Evolutionary conservation across 768 basidiomycete genomes (phyloP), one percentile per base, ranked within the genome.

Genomic region (Epithele typhae): DNA sequence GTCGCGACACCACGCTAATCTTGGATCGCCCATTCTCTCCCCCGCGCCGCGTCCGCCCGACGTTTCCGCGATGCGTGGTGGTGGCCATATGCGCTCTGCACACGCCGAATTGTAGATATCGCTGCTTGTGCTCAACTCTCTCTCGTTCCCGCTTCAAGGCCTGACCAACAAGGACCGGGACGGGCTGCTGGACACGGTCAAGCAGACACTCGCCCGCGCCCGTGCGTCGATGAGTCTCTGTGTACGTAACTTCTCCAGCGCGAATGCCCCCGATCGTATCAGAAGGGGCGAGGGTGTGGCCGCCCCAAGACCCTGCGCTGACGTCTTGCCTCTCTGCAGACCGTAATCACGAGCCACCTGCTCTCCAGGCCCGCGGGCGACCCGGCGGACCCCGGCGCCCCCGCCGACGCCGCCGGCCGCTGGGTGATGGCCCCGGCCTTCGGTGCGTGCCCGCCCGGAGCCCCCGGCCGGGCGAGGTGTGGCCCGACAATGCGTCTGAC

Each of bases 371-470:
- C 51, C 27, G 27, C 14, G 7, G 14, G 14, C 14, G 14, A 7
- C 8, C 14, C 27, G 27, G 7, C 27, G 8, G 27, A 14, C 27
- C 46, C 40, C 42, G 34, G 43, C 34, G 87, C 82, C 56, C 81
- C 86, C 51, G 76, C 46, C 79, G 35, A 72, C 75, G 14, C 12
- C 8, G 18, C 6, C 35, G 27, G 27, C 35, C 76, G 67, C 50
- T 84, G 79, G 9, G 62, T 85, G 36, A 76, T 90, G 75, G 67
- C 79, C 32, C 86, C 87, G 36, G 76, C 76, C 48, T 74, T 86
- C 53, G 79, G 87, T 82, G 58, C 47, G 58, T 54, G 37, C 5
- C 19, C 9, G 14, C 37, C 27, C 27, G 7, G 8, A 30, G 18
- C 15, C 12, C 9, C 38, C 25, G 24, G 32, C 25, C n/a, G n/a